phyloP scores from a whole-genome alignment of 495 filamentous ascomycete species.

The Annulohypoxylon stygium region DNA sequence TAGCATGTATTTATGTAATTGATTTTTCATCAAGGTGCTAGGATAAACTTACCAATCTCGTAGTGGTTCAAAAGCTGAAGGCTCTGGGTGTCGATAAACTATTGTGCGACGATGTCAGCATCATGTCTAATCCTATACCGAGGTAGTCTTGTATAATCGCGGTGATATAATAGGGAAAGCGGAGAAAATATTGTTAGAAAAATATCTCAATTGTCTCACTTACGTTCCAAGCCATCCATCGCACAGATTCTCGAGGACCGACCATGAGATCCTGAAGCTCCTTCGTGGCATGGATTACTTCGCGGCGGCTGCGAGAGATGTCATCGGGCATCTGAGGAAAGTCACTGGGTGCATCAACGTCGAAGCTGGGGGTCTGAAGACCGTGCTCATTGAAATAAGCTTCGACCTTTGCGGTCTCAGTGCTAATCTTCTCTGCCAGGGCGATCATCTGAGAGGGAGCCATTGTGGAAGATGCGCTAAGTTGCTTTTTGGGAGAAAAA shows the following conservation, averaged over 20 bases:
- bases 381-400: conserved; percentile 55
- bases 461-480: background rate
- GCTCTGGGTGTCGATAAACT: conserved; percentile 58
- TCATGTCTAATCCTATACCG: background rate
- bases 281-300: conserved; percentile 56
- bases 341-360: conserved; percentile 54
- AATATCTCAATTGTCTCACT: conserved; percentile 19
- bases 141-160: background rate
- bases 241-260: conserved; percentile 57
- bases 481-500: conserved; percentile 23
- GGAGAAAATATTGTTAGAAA: background rate
- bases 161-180: background rate
- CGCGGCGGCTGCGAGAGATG: conserved; percentile 52
- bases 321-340: conserved; percentile 58
- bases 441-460: conserved; percentile 53
- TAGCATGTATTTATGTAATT: conserved; percentile 16
- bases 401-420: conserved; percentile 59
- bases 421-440: conserved; percentile 56
- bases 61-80: conserved; percentile 58
- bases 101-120: conserved; percentile 22
- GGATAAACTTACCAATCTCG: conserved; percentile 50
- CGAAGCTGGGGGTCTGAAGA: conserved; percentile 54
- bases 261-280: conserved; percentile 58
- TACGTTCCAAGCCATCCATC: conserved; percentile 60
- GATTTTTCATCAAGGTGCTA: background rate